These are phyloP conservation scores for Friedmanniomyces simplex DNA, from an alignment of 495 filamentous ascomycete genomes.

Conservation along the genomic window DNA sequence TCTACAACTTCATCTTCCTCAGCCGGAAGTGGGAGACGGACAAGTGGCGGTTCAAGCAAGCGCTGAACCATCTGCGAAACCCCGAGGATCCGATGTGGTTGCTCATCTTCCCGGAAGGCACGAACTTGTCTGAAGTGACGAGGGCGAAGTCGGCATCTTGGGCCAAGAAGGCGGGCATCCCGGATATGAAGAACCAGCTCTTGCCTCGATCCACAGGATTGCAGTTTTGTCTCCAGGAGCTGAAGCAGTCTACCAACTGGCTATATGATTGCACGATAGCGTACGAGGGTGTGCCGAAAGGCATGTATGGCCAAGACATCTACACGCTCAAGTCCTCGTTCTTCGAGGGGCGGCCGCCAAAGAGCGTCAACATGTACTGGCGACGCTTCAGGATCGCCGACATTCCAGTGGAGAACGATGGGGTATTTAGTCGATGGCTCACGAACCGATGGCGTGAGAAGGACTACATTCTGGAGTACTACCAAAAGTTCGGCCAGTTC, in stretches of 20 bases:
- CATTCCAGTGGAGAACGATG: conserved; percentile 30
- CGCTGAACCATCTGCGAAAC: conserved; percentile 29
- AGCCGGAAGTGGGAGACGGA: conserved; percentile 33
- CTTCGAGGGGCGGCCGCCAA: conserved; percentile 35
- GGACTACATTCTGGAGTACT: conserved; percentile 35
- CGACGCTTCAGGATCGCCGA: conserved; percentile 30
- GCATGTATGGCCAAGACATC: conserved; percentile 35
- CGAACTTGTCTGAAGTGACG: conserved; percentile 29
- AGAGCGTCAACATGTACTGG: conserved; percentile 38
- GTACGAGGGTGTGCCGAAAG: conserved; percentile 34
- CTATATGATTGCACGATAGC: conserved; percentile 37
- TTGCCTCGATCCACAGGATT: conserved; percentile 33
- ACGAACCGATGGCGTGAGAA: conserved; percentile 36
- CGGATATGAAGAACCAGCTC: conserved; percentile 37
- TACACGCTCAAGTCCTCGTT: conserved; percentile 34
- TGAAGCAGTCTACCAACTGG: conserved; percentile 31
- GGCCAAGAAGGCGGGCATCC: conserved; percentile 31
- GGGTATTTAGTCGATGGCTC: conserved; percentile 33
- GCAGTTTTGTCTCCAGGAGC: conserved; percentile 32
- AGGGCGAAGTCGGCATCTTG: conserved; percentile 30
- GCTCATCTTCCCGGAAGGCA: conserved; percentile 36
- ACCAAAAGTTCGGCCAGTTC: conserved; percentile 26
- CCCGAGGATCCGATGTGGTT: conserved; percentile 35
- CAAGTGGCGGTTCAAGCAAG: conserved; percentile 26
- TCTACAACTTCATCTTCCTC: conserved; percentile 37